These are phyloP conservation scores for Kickxella alabastrina DNA, from an alignment of 192 early-diverging fungal genomes.

Conservation along the genomic window DNA sequence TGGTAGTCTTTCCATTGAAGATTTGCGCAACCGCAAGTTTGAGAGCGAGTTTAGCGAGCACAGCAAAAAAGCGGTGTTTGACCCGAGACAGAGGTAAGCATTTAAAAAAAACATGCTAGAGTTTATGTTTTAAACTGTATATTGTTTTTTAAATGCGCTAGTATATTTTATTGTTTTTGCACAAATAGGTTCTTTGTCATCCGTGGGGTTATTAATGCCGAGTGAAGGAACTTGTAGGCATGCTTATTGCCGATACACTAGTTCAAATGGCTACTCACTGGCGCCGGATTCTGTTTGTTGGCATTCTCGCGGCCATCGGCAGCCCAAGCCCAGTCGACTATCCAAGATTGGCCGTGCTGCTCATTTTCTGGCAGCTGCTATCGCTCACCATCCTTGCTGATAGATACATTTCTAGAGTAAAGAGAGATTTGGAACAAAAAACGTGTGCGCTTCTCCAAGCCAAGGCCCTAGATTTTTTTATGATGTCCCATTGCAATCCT, in stretches of 20 bases:
- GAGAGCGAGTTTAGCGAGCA: conserved; percentile 7
- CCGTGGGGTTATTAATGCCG: not conserved
- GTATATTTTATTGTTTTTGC: too few relatives aligned
- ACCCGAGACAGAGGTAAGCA: conserved; percentile 3
- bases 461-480: not conserved
- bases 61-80: not conserved
- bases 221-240: not conserved
- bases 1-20: not conserved
- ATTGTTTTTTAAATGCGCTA: too few relatives aligned
- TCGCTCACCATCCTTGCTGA: not conserved
- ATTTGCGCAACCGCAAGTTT: not conserved
- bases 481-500: not conserved
- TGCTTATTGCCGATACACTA: not conserved
- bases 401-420: not conserved
- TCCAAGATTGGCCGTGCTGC: not conserved
- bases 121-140: not conserved
- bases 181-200: not conserved
- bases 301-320: not conserved
- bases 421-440: not conserved
- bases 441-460: not conserved
- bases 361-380: conserved; percentile 9
- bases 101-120: not conserved
- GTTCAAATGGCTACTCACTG: not conserved
- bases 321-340: not conserved
- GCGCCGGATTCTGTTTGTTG: conserved; percentile 3